Base-by-base conservation (phyloP, 257 asterid species). In the Verbena officinalis region DNA sequence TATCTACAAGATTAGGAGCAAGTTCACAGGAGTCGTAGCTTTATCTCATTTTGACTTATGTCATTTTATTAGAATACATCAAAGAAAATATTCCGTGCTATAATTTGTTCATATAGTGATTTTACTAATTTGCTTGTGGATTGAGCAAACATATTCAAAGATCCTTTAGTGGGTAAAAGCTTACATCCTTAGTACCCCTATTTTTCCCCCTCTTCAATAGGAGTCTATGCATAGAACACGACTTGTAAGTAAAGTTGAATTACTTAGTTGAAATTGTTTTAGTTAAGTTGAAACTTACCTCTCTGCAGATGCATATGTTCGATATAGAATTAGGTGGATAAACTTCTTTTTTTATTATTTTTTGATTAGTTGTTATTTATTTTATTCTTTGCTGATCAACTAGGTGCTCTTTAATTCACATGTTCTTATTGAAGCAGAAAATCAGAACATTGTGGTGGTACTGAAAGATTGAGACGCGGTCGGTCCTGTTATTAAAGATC, bases 301-400 rank as follows among this genome's bases (percentile, higher is more conserved):
- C n/a, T n/a, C n/a, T n/a, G n/a, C n/a, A n/a, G n/a, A n/a, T n/a
- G n/a, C n/a, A n/a, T n/a, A n/a, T n/a, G n/a, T n/a, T n/a, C n/a
- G n/a, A n/a, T n/a, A n/a, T n/a, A n/a, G n/a, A n/a, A n/a, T n/a
- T n/a, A n/a, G n/a, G n/a, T n/a, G n/a, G n/a, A n/a, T 27, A 27
- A 2, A 5, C 33, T 27, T 27, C 33, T 27, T 27, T 27, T 27
- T 5, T 27, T 5, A 5, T 27, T 2, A n/a, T n/a, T 27, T 27
- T 27, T 27, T 27, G 5, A 27, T 27, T 2, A 27, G 33, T 27
- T 27, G 33, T 13, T 14, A 20, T 59, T 33, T 62, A 14, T 17
- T 68, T 5, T 65, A 34, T 51, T 51, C 22, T 24, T 39, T 66
- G 70, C 80, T 70, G 77, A 60, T 70, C 48, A 65, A 65, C 65